Conservation (phyloP, 768 basidiomycete genomes). For the Amanita phalloides region DNA sequence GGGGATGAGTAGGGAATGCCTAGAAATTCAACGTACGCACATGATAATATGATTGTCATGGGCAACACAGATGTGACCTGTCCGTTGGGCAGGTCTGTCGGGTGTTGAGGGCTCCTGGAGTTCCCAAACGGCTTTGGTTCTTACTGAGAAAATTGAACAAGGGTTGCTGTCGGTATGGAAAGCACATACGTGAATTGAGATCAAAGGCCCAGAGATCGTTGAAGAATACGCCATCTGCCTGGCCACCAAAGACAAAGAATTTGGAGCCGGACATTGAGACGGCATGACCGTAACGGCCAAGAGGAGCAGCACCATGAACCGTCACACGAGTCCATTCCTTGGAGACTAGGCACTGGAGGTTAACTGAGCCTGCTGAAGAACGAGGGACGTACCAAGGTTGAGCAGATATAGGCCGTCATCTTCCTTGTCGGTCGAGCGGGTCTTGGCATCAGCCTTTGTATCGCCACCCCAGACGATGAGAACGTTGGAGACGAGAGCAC, state of each 20-base stretch:
- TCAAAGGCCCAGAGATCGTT: conserved; percentile 97
- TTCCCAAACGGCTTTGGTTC: conserved; percentile 81
- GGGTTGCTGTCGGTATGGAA: not conserved
- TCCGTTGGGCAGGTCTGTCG: conserved; percentile 69
- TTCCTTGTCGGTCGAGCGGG: conserved; percentile 59
- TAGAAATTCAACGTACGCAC: conserved; percentile 25
- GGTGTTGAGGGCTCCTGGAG: conserved; percentile 50
- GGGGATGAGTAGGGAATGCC: conserved; percentile 8
- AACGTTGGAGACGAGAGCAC: conserved; percentile 91
- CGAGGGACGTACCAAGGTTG: conserved; percentile 68
- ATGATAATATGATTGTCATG: conserved; percentile 76
- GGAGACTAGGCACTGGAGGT: conserved; percentile 44
- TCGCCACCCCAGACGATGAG: conserved; percentile 98
- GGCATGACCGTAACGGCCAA: conserved; percentile 92
- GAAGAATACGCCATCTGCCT: conserved; percentile 89
- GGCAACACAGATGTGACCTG: conserved; percentile 86
- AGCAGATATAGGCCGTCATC: conserved; percentile 92
- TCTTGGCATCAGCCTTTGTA: conserved; percentile 68
- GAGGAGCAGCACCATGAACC: conserved; percentile 66
- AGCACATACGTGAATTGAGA: conserved; percentile 74
- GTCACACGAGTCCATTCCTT: conserved; percentile 91
- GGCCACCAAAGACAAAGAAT: conserved; percentile 95
- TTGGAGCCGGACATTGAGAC: conserved; percentile 85
- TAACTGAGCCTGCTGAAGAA: not conserved
- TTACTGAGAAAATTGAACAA: conserved; percentile 39